phyloP scores from a whole-genome alignment of 495 filamentous ascomycete genomes.

The Penicillium steckii region DNA sequence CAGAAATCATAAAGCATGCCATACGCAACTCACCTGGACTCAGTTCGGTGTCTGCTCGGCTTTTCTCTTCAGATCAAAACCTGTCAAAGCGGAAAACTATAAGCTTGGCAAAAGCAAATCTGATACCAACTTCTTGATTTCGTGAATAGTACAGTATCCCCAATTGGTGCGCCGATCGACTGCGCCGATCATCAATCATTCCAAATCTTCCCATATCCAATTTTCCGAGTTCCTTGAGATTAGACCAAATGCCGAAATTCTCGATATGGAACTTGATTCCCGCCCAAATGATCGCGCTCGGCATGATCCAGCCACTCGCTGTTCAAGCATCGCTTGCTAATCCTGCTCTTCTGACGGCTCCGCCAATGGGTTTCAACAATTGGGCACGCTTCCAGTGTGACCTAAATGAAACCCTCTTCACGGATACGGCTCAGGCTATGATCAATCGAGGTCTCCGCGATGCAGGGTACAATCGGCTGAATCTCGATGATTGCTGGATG shows the following conservation, averaged over 20 bases:
- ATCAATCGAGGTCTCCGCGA: slow-evolving; percentile 32
- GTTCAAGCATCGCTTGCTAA: slow-evolving; percentile 19
- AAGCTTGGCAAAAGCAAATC: not conserved
- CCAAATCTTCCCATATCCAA: not conserved
- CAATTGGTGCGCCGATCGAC: too few species aligned
- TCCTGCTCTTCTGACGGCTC: slow-evolving; percentile 27
- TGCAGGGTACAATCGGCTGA: slow-evolving; percentile 42
- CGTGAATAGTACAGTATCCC: too few species aligned
- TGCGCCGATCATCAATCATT: not conserved
- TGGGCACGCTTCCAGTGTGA: slow-evolving; percentile 44
- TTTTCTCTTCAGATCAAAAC: not conserved
- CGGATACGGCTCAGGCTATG: slow-evolving; percentile 39
- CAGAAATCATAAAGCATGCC: not conserved
- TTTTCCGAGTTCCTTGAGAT: not conserved
- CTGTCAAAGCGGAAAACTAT: not conserved
- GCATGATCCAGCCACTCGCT: slow-evolving; percentile 13
- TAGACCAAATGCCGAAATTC: slow-evolving; percentile 8
- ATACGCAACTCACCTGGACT: not conserved
- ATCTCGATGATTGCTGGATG: slow-evolving; percentile 47
- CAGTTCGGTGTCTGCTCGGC: not conserved
- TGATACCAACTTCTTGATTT: not conserved
- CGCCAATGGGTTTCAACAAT: slow-evolving; percentile 48
- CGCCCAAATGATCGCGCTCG: slow-evolving; percentile 6
- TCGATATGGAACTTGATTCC: not conserved
- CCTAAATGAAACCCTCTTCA: slow-evolving; percentile 44